These are phyloP conservation scores for Phanerochaete carnosa DNA, from an alignment of 768 basidiomycete species.

Conservation along the genomic window DNA sequence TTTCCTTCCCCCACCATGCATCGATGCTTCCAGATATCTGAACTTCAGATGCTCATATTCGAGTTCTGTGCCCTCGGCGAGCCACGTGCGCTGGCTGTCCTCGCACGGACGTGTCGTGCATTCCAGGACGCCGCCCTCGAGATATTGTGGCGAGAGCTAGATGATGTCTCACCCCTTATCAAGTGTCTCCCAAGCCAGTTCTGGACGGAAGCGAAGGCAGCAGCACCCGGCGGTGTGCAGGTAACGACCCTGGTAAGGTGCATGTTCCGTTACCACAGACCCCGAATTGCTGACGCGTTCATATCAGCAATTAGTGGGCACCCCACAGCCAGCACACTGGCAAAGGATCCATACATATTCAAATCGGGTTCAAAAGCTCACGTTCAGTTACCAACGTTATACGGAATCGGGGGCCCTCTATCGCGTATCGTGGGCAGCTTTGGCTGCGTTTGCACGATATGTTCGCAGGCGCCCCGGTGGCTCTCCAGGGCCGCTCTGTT, in stretches of 20 bases:
- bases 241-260: background rate
- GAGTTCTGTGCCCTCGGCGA: background rate
- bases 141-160: conserved; percentile 69
- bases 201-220: background rate
- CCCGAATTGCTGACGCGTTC: background rate
- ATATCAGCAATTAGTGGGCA: background rate
- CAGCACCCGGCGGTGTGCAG: background rate
- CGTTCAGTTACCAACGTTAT: conserved; percentile 1
- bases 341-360: background rate
- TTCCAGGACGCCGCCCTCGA: conserved; percentile 63
- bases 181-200: conserved; percentile 56
- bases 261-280: background rate
- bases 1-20: background rate
- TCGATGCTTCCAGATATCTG: conserved; percentile 7
- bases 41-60: conserved; percentile 4
- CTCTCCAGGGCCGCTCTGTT: background rate
- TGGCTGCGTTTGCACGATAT: background rate
- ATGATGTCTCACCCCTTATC: conserved; percentile 64
- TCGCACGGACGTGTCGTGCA: conserved; percentile 66
- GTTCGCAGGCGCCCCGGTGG: background rate
- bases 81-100: conserved; percentile 40
- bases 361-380: conserved; percentile 1
- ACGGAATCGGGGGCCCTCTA: background rate
- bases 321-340: background rate
- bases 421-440: background rate